These are phyloP conservation scores for Austroboletus niveus DNA, from an alignment of 1,284 basidiomycete species.

Conservation along the genomic window DNA sequence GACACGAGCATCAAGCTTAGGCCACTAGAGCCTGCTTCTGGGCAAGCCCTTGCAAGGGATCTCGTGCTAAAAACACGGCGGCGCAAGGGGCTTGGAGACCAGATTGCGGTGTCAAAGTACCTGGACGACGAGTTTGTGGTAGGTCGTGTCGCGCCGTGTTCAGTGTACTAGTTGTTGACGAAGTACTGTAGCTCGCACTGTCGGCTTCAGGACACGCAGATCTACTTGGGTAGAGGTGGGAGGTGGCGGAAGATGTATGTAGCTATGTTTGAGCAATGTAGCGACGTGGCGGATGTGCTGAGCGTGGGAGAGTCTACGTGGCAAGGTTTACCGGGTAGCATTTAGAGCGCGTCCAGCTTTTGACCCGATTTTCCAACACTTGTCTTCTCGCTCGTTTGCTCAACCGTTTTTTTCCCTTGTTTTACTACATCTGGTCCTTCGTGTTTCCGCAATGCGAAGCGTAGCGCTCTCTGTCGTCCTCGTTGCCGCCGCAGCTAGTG, in stretches of 20 bases:
- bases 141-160: conserved; percentile 34
- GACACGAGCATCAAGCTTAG: conserved; percentile 94
- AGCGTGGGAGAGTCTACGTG: conserved; percentile 49
- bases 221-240: conserved; percentile 59
- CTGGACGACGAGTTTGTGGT: conserved; percentile 92
- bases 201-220: conserved; percentile 91
- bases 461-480: conserved; percentile 75
- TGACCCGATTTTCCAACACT: conserved; percentile 20
- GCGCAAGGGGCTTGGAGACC: conserved; percentile 92
- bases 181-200: conserved; percentile 64
- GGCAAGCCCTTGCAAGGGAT: conserved; percentile 89
- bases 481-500: conserved; percentile 61
- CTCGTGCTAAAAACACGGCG: conserved; percentile 95
- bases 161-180: conserved; percentile 8
- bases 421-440: conserved; percentile 54
- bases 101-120: conserved; percentile 93
- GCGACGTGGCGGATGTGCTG: conserved; percentile 2
- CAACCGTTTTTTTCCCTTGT: conserved; percentile 25
- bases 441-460: conserved; percentile 71
- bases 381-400: conserved; percentile 38
- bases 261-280: conserved; percentile 3
- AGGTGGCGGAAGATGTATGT: conserved; percentile 3
- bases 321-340: conserved; percentile 37
- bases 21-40: conserved; percentile 95
- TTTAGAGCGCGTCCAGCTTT: conserved; percentile 32